Base-by-base conservation (phyloP, 2,329 filamentous ascomycete genomes). In the Xylaria sp. region DNA sequence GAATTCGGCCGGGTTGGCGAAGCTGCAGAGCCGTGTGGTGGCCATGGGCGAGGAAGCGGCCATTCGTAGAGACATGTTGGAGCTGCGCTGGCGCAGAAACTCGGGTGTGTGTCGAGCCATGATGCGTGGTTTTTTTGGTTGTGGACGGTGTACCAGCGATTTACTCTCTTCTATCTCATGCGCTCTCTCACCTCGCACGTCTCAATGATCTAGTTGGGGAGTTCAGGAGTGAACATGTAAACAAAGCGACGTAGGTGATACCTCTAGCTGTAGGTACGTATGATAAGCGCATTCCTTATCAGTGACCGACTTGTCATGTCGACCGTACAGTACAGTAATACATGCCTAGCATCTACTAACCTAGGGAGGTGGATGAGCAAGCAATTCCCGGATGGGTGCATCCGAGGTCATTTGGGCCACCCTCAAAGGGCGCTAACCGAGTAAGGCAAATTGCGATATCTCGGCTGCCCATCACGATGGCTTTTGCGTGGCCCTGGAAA, bases 61-160 rank as follows among this genome's bases (percentile, higher is more conserved):
- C 55, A 79, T 76, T 67, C 80, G 81, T 46, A 83, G 76, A 31
- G 81, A 81, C 63, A 82, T 67, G 63, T 77, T 75, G 63, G 81
- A 83, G 64, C 72, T 75, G 63, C 80, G 79, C 45, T 78, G 74
- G 63, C 77, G 78, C 64, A 81, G 72, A 69, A 78, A 79, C 19
- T 80, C 77, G 64, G 80, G 73, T 1, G 80, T 80, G 66, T 80
- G 78, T 63, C 76, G 77, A 46, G 79, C 81, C 82, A 84, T 65
- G 21, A 35, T 47, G 46, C 33, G 17, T 23, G n/a, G 15, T 33
- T 33, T 63, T 61, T 12, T 51, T 46, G n/a, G n/a, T n/a, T 31
- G 2, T n/a, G 11, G 15, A 4, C 3, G 25, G n/a, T 38, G 14
- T 17, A 9, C 28, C 28, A 5, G 28, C 28, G 11, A 50, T 38